Base-by-base conservation (phyloP, 129 eudicot genomes). In the Silybum marianum region DNA sequence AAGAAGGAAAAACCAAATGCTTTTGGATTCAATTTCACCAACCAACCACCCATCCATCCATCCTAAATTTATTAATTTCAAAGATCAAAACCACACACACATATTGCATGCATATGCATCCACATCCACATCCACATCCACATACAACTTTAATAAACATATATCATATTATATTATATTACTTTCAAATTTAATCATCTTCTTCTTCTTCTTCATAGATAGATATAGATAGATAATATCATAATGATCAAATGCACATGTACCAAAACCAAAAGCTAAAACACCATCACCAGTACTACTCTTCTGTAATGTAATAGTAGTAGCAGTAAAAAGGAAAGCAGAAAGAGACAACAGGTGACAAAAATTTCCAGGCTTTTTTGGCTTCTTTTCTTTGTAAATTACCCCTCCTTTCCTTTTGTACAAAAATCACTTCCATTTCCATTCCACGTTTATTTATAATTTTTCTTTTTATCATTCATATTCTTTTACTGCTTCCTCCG, bases 351-450 rank as follows among this genome's bases (percentile, higher is more conserved):
- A 79, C 34, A 26, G 40, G 93, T 85, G 81, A 84, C 93, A 90
- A 93, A 90, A 90, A 46, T 93, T 90, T 81, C 77, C 92, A 82
- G 83, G 90, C 90, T 72, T 73, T 72, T 69, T 60, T 72, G 70
- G 28, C 68, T 81, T 67, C 34, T 76, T 83, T 54, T 76, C 48
- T 69, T 76, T 51, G 86, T 82, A 70, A 82, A 82, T 82, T 54
- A 66, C 85, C 80, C 72, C 34, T 28, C 28, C 60, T 51, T 76
- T 68, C 80, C 77, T 14, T 88, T 85, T 89, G 87, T 89, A 89
- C 92, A 85, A 83, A 78, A 72, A 80, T 77, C 60, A 84, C 65
- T 58, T 60, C 82, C 81, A 48, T 13, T 76, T 28, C 69, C 24
- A 42, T 76, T 32, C 69, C 24, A 42, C 51, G 62, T 51, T 84